Evolutionary conservation across 345 rosid genomes (phyloP), one percentile per base, ranked within the genome.

Genomic region (Gossypium arboreum): DNA sequence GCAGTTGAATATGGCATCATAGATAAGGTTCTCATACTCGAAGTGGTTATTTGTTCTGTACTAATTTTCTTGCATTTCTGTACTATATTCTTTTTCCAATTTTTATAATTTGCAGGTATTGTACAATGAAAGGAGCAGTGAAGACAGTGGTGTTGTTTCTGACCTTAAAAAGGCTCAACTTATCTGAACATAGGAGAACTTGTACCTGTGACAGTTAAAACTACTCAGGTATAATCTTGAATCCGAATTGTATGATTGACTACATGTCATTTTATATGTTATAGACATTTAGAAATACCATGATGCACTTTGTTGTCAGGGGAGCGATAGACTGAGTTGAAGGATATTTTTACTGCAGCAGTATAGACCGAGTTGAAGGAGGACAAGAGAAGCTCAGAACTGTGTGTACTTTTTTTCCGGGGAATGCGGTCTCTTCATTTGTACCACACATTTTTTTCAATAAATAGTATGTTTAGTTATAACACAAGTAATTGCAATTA

Each of bases 1-100:
- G 94, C 87, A 27, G 88, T 95, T 84, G 98, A 91, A 85, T 93
- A 93, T 61, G 97, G 97, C 78, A 86, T 93, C 88, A 91, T 29
- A 71, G 99, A 93, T 83, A 91, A 91, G 97, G 98, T 91, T 77
- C 43, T 7, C 34, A 10, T 77, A 73, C 70, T 12, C 12, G 76
- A 77, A 71, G 51, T 6, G n/a, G 67, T 71, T 64, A 1, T 27
- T 66, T 73, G 2, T 7, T 47, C 24, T 60, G 24, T 16, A 16
- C 27, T 57, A 58, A 2, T 44, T 65, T 67, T 51, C 50, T 16
- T 66, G 71, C 58, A 20, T 47, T 51, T 4, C 54, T 48, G 22
- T 61, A 52, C 67, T 56, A 56, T 34, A 34, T 60, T 13, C 1
- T 51, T 54, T 47, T 59, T 18, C 45, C 59, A 27, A 29, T 25